These are phyloP conservation scores for Allomyces arbusculus DNA, from an alignment of 192 early-diverging fungal genomes.

Conservation along the genomic window DNA sequence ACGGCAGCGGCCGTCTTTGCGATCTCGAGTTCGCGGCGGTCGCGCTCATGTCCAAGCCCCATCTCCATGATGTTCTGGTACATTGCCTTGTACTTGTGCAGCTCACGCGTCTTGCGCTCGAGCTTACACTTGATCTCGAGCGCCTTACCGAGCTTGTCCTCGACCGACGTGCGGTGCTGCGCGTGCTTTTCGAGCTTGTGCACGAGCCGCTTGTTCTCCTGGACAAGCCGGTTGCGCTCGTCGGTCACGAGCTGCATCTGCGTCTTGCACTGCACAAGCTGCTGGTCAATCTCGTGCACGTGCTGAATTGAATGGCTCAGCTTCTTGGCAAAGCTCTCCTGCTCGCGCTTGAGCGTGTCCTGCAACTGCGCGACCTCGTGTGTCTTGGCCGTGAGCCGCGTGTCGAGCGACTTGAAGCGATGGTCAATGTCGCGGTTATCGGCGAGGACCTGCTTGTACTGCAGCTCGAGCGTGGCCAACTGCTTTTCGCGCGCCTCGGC, in stretches of 20 bases:
- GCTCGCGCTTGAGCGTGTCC: not conserved
- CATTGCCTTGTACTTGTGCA: not conserved
- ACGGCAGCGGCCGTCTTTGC: too few relatives aligned
- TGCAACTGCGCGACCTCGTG: not conserved
- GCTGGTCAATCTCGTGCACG: not conserved
- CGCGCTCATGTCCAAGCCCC: not conserved
- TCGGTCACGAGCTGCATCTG: not conserved
- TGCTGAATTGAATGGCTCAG: not conserved
- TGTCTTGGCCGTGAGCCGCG: not conserved
- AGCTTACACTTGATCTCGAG: not conserved
- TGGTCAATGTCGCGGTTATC: not conserved
- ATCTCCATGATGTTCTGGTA: not conserved
- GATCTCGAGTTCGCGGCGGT: too few relatives aligned
- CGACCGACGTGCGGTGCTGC: not conserved
- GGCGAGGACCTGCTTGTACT: not conserved
- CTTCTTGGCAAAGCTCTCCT: not conserved
- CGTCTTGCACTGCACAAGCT: not conserved
- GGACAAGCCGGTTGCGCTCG: not conserved
- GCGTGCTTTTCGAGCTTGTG: not conserved
- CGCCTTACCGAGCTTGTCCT: not conserved
- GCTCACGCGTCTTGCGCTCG: not conserved
- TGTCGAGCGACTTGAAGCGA: not conserved
- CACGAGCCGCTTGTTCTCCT: not conserved
- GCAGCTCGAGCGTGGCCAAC: not conserved
- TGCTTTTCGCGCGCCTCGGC: not conserved